Conservation (phyloP, 805 yeast genomes). For the Debaryomyces tyrocola region DNA sequence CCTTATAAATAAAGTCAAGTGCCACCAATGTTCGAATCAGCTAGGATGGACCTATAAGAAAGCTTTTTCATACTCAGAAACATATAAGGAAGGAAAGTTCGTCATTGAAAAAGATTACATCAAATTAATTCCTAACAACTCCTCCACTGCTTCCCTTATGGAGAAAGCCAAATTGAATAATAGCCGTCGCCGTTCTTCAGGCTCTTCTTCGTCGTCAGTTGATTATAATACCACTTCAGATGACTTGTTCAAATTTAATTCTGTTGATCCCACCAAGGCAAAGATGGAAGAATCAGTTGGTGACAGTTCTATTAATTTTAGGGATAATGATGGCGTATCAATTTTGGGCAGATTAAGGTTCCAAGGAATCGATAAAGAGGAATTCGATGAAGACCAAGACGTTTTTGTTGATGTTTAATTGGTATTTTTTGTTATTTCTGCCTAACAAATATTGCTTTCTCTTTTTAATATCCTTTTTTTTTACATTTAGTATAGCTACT, state of each 20-base stretch:
- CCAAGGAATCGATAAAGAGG: slow-evolving; percentile 18
- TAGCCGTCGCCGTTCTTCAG: slow-evolving; percentile 12
- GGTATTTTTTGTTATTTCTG: background rate
- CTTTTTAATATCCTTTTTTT: background rate
- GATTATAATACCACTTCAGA: slow-evolving; percentile 1
- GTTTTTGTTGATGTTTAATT: slow-evolving; percentile 18
- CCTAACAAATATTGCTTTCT: background rate
- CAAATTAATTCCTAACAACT: slow-evolving; percentile 33
- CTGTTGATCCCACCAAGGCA: background rate
- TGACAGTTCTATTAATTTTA: slow-evolving; percentile 7
- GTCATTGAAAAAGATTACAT: slow-evolving; percentile 41
- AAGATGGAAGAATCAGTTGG: background rate
- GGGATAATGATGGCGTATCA: slow-evolving; percentile 7
- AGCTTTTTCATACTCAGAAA: slow-evolving; percentile 32
- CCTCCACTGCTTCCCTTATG: slow-evolving; percentile 30
- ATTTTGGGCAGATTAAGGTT: slow-evolving; percentile 15
- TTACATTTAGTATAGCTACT: background rate
- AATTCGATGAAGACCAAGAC: slow-evolving; percentile 20
- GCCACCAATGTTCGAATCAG: slow-evolving; percentile 37
- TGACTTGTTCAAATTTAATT: slow-evolving; percentile 1
- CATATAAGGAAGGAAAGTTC: slow-evolving; percentile 45
- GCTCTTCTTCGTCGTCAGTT: slow-evolving; percentile 5
- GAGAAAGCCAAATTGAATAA: slow-evolving; percentile 29
- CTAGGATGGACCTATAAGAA: slow-evolving; percentile 46
- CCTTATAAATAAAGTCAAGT: slow-evolving; percentile 33